Evolutionary conservation across 129 eudicot genomes (phyloP).

Genomic region (Heracleum sosnowskyi): DNA sequence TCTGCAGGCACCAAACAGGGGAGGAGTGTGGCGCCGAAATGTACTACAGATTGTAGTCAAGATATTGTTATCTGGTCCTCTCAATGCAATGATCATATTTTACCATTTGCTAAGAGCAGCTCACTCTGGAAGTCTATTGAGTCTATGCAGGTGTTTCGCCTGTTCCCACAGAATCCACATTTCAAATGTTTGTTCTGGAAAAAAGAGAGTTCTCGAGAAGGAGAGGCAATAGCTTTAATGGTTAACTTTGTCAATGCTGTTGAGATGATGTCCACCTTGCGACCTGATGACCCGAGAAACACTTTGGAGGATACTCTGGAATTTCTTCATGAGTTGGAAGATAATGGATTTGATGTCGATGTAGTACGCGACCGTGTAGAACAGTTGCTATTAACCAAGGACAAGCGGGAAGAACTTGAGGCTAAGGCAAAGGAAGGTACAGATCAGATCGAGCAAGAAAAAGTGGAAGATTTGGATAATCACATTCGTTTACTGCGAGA

Average conservation of each 20-base stretch:
- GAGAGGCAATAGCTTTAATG: constrained; percentile 76
- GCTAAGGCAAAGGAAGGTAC: constrained; percentile 15
- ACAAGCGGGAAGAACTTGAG: constrained; percentile 29
- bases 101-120: neutral
- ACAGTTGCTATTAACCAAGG: constrained; percentile 35
- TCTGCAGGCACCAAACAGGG: neutral
- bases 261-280: constrained; percentile 37
- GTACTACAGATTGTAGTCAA: neutral
- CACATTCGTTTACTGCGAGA: constrained; percentile 36
- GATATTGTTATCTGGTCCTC: neutral
- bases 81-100: neutral
- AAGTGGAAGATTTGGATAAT: constrained; percentile 32
- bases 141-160: constrained; percentile 51
- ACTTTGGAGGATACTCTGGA: constrained; percentile 46
- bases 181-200: constrained; percentile 37
- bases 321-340: constrained; percentile 60
- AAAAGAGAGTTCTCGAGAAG: constrained; percentile 62
- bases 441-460: constrained; percentile 25
- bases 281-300: constrained; percentile 38
- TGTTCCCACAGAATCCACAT: constrained; percentile 85
- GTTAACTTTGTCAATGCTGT: constrained; percentile 53
- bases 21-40: neutral
- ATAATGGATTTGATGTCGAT: constrained; percentile 58
- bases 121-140: constrained; percentile 10
- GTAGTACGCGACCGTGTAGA: constrained; percentile 39